A percentile compares a stretch with the other conserved stretches of the same genome.
phyloP scores from a whole-genome alignment of 495 filamentous ascomycete genomes.

The Neurospora sp. region DNA sequence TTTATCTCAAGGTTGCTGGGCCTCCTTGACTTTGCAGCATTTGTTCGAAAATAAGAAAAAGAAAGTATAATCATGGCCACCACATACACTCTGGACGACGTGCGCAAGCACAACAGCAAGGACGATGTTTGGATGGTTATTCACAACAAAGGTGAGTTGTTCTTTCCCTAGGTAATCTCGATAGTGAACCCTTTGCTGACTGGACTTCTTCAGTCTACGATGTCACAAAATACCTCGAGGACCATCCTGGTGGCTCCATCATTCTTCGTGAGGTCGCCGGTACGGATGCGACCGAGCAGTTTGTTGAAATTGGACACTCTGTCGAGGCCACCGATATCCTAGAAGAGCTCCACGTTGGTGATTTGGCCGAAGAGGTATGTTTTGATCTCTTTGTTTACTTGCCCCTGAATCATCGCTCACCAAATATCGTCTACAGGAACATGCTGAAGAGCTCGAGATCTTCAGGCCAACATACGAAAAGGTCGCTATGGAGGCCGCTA shows the following conservation, averaged over 20 bases:
- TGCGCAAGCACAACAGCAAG: constrained; percentile 43
- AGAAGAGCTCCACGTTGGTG: constrained; percentile 14
- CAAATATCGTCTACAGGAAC: not conserved
- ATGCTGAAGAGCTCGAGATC: constrained; percentile 7
- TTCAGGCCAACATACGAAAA: constrained; percentile 2
- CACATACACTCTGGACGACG: constrained; percentile 34
- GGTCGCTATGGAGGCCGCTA: constrained; percentile 10
- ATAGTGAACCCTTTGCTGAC: not conserved
- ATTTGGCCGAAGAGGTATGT: constrained; percentile 11
- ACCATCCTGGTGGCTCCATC: constrained; percentile 50
- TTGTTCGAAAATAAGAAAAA: not conserved
- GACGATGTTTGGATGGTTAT: constrained; percentile 49
- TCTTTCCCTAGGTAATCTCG: not conserved
- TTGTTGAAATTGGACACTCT: constrained; percentile 51
- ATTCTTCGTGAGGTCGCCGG: constrained; percentile 46
- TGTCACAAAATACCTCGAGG: constrained; percentile 46
- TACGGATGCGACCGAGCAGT: constrained; percentile 44
- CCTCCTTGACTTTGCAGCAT: not conserved
- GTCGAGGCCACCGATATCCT: constrained; percentile 36
- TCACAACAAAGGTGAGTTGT: constrained; percentile 39
- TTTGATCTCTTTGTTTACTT: not conserved
- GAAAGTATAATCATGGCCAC: constrained; percentile 1
- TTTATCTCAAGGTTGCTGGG: not conserved
- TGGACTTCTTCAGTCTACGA: constrained; percentile 40
- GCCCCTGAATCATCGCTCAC: not conserved